Evolutionary conservation across 352 stramenopile genomes (phyloP).

Genomic region (Phytopythium ostracodes): DNA sequence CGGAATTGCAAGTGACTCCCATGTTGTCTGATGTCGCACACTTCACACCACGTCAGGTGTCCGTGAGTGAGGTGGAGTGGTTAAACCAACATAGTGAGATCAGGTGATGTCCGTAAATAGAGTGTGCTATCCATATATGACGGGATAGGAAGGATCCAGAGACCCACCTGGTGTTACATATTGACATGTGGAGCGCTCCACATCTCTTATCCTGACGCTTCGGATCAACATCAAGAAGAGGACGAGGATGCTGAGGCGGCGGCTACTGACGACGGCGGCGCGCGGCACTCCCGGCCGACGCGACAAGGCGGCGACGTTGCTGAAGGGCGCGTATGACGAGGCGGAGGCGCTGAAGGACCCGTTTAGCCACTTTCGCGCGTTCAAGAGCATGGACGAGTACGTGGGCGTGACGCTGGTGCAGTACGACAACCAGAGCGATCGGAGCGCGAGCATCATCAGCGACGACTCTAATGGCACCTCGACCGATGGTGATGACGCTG

Average conservation of each 20-base stretch:
- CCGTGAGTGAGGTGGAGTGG: background rate
- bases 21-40: background rate
- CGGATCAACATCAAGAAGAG: no score
- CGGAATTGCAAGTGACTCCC: conserved; percentile 1
- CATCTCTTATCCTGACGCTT: conserved; percentile 2
- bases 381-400: conserved; percentile 67
- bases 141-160: background rate
- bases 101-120: background rate
- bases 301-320: background rate
- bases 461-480: background rate
- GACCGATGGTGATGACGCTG: background rate
- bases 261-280: conserved; percentile 14
- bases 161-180: background rate
- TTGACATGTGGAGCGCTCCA: conserved; percentile 3
- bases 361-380: conserved; percentile 59
- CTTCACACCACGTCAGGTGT: background rate
- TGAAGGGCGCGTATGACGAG: background rate
- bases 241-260: conserved; percentile 8
- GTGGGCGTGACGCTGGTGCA: conserved; percentile 61
- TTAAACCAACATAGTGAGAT: no score
- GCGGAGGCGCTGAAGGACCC: conserved; percentile 7
- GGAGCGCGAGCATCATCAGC: background rate
- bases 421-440: conserved; percentile 35
- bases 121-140: background rate
- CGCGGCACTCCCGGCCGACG: background rate